Evolutionary conservation across 2,329 filamentous ascomycete species (phyloP).

Genomic region (Aspergillus unguis): DNA sequence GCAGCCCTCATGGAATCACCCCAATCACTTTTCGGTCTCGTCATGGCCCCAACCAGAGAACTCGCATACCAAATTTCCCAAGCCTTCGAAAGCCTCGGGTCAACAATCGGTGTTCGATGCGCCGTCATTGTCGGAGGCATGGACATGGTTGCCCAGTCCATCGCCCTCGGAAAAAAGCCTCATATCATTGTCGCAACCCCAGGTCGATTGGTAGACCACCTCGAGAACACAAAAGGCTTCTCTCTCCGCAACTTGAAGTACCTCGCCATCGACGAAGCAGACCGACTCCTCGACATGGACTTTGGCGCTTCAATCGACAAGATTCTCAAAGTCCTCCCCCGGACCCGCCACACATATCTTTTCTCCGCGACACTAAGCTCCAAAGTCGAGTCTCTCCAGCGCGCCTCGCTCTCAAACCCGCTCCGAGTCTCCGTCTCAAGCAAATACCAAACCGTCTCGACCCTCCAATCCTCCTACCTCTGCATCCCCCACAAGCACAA

Average conservation of each 20-base stretch:
- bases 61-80: conserved; percentile 87
- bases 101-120: conserved; percentile 80
- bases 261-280: conserved; percentile 92
- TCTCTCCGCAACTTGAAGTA: conserved; percentile 78
- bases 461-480: conserved; percentile 78
- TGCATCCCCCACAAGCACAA: conserved; percentile 86
- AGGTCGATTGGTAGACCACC: conserved; percentile 81
- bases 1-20: conserved; percentile 78
- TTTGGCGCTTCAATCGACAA: conserved; percentile 92
- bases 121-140: conserved; percentile 87
- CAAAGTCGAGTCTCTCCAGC: conserved; percentile 88
- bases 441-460: conserved; percentile 89
- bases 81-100: conserved; percentile 81
- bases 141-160: conserved; percentile 90
- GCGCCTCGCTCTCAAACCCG: conserved; percentile 81
- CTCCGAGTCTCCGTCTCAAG: conserved; percentile 77
- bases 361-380: conserved; percentile 94
- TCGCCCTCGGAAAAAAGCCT: conserved; percentile 91
- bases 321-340: conserved; percentile 81
- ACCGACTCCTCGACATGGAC: conserved; percentile 86
- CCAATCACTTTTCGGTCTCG: conserved; percentile 78
- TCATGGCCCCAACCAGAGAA: conserved; percentile 90
- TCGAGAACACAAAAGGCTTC: conserved; percentile 97
- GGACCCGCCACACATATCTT: conserved; percentile 74
- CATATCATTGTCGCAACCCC: conserved; percentile 93